Base-by-base conservation (phyloP, 148 eudicot species). In the Rhododendron ovatum region DNA sequence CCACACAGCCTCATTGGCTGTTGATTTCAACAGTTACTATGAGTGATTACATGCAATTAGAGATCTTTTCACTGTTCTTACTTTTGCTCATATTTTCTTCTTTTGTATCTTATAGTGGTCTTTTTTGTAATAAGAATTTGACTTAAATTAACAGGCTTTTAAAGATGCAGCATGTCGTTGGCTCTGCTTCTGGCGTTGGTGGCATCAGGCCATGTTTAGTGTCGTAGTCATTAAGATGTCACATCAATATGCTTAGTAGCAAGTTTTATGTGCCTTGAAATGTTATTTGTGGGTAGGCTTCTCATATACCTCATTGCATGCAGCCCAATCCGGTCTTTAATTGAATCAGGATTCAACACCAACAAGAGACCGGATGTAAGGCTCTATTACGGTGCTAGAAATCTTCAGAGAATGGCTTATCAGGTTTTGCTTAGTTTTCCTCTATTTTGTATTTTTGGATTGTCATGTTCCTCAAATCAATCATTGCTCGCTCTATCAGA, bases 311-410 rank as follows among this genome's bases (percentile, higher is more conserved):
- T 89, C 77, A 77, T 90, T 35, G 24, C 85, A 8, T 92, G 91
- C 93, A 96, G 98, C 88, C 99, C 99, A 78, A 94, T 96, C 78
- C 91, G 99, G 77, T 95, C 99, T 76, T 93, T 96, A 84, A 96
- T 96, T 35, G 99, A 96, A 89, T 89, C 94, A 61, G 99, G 99
- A 53, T 95, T 96, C 63, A 37, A 89, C 84, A 96, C 96, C 14
- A 92, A 91, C 57, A 91, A 91, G 89, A 92, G 99, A 91, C 91
- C 98, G 48, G 98, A 96, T 90, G 98, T 96, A 81, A 93, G 99
- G 88, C 97, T 96, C 65, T 96, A 95, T 86, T 96, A 94, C 55
- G 99, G 99, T 87, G 99, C 98, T 78, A 93, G 96, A 91, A 95
- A 95, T 90, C 93, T 96, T 84, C 87, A 89, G 80, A 93, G 96